These are phyloP conservation scores for Neospora caninum DNA, from an alignment of 169 alveolate genomes.

Conservation along the genomic window DNA sequence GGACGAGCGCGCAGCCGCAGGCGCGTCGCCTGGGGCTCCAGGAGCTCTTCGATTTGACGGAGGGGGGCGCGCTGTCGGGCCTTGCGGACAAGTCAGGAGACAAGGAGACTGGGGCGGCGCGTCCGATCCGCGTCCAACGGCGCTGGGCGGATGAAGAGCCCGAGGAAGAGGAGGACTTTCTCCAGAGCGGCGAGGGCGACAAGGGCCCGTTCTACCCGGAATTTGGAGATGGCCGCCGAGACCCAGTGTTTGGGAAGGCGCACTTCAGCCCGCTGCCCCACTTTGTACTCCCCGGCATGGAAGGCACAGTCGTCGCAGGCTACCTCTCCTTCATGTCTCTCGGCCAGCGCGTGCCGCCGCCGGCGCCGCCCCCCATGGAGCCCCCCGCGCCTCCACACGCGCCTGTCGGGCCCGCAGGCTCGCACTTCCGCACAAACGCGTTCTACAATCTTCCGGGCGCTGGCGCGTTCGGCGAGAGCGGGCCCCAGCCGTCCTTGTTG, in stretches of 20 bases:
- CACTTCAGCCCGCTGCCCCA: not conserved
- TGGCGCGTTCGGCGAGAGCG: not conserved
- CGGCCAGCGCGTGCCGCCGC: slow-evolving; percentile 37
- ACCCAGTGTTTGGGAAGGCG: not conserved
- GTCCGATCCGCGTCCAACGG: not conserved
- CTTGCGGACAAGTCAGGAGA: not conserved
- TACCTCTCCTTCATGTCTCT: slow-evolving; percentile 1
- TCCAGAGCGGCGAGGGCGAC: not conserved
- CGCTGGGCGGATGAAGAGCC: slow-evolving; percentile 47
- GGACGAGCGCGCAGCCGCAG: slow-evolving; percentile 11
- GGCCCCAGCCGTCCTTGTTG: not conserved
- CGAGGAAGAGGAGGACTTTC: slow-evolving; percentile 16
- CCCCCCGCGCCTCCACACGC: slow-evolving; percentile 12
- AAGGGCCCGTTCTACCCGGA: not conserved
- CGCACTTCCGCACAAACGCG: not conserved
- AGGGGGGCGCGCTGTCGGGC: not conserved
- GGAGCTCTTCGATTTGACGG: slow-evolving; percentile 49
- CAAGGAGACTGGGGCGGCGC: not conserved
- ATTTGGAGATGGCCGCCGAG: not conserved
- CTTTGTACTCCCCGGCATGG: slow-evolving; percentile 11
- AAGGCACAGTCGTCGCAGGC: slow-evolving; percentile 24
- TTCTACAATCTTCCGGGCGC: not conserved
- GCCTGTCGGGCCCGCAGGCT: slow-evolving; percentile 5
- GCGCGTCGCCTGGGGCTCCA: slow-evolving; percentile 50
- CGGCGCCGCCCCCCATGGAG: slow-evolving; percentile 25